Conservation (phyloP, 768 basidiomycete species). For the Boletus edulis region DNA sequence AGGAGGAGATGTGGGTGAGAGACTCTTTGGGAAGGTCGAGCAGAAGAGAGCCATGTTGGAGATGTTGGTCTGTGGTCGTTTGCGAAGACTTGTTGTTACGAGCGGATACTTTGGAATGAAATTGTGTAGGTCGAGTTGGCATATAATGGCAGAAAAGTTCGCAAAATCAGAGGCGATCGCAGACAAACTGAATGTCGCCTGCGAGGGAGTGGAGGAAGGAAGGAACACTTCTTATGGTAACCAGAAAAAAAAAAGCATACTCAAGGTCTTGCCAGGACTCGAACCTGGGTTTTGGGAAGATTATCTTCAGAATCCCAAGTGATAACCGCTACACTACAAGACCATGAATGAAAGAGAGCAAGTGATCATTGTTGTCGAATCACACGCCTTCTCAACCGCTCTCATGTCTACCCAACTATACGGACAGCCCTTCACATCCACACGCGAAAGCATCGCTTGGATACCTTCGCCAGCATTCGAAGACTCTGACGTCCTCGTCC, state of each 20-base stretch:
- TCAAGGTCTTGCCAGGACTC: conserved; percentile 26
- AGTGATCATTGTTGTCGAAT: too few relatives aligned
- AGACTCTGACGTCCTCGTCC: conserved; percentile 27
- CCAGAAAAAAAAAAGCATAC: neutral
- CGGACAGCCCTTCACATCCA: conserved; percentile 20
- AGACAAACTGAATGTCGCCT: conserved; percentile 17
- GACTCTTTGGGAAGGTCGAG: conserved; percentile 65
- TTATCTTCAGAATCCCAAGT: conserved; percentile 28
- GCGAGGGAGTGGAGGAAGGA: conserved; percentile 13
- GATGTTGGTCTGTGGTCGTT: conserved; percentile 18
- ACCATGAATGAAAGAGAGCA: neutral
- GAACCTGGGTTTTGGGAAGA: conserved; percentile 30
- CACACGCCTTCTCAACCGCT: too few relatives aligned
- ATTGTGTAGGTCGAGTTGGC: conserved; percentile 54
- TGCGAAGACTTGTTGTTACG: conserved; percentile 27
- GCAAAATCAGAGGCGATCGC: conserved; percentile 18
- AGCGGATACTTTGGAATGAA: conserved; percentile 36
- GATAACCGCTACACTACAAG: conserved; percentile 31
- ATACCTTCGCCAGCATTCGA: conserved; percentile 18
- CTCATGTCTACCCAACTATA: neutral
- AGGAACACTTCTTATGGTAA: conserved; percentile 8
- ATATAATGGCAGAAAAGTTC: conserved; percentile 50
- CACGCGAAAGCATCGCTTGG: conserved; percentile 25
- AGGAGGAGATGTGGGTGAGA: conserved; percentile 73
- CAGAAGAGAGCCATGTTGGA: conserved; percentile 52